These are phyloP conservation scores for Candida tropicalis DNA, from an alignment of 1,139 yeast genomes.

Conservation along the genomic window DNA sequence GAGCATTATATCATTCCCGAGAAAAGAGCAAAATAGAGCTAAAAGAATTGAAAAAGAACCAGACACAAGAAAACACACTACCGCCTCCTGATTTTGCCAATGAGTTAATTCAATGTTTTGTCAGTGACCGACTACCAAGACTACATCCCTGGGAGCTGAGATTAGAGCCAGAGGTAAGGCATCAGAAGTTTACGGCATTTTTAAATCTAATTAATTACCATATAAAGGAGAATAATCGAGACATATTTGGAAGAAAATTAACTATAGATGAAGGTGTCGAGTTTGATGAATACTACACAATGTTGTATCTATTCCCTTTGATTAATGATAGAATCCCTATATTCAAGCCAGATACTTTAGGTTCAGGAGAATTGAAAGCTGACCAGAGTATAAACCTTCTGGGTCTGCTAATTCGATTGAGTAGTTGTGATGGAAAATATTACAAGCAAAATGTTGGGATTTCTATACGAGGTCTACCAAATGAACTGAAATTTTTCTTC, in stretches of 20 bases:
- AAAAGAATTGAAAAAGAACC: constrained; percentile 7
- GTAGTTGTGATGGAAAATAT: not conserved
- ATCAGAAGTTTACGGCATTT: constrained; percentile 15
- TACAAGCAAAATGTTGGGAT: constrained; percentile 1
- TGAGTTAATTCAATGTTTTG: constrained; percentile 23
- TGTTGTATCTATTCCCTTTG: constrained; percentile 31
- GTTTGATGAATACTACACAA: constrained; percentile 25
- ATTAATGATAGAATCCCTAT: constrained; percentile 20
- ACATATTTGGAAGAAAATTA: constrained; percentile 27
- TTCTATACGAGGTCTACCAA: constrained; percentile 1
- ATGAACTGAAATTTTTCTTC: not conserved
- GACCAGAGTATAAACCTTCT: constrained; percentile 5
- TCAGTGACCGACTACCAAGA: constrained; percentile 11
- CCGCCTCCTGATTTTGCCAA: constrained; percentile 28
- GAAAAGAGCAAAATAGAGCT: constrained; percentile 9
- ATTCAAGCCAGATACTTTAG: constrained; percentile 24
- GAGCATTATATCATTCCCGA: constrained; percentile 10
- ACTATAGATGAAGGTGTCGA: constrained; percentile 17
- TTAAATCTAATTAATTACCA: constrained; percentile 18
- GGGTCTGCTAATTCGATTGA: not conserved
- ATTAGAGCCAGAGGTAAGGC: constrained; percentile 12
- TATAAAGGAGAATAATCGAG: constrained; percentile 20
- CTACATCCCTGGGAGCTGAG: constrained; percentile 12
- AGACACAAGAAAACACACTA: not conserved
- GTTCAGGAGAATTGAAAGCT: constrained; percentile 23